Evolutionary conservation across 495 filamentous ascomycete species (phyloP).

Genomic region (Penicillium pancosmium): DNA sequence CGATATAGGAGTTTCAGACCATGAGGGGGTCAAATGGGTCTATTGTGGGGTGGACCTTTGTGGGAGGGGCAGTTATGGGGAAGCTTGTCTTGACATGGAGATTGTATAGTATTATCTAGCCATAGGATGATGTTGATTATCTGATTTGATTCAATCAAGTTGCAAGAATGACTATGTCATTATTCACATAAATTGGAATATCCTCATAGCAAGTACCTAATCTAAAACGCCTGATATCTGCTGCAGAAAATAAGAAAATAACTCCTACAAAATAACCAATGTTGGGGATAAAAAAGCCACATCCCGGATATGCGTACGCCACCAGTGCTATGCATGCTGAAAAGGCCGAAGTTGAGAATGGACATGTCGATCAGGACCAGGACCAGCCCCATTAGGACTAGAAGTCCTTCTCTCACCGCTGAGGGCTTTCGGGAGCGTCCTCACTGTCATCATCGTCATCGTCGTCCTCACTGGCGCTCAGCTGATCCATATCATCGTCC

Average conservation of each 20-base stretch:
- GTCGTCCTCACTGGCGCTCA: conserved; percentile 58
- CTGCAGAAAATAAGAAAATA: background rate
- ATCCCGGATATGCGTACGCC: background rate
- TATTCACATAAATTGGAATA: too few species aligned
- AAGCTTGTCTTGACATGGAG: background rate
- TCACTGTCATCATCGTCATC: conserved; percentile 39
- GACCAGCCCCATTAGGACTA: background rate
- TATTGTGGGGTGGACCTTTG: background rate
- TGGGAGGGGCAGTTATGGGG: background rate
- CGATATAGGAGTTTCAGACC: conserved; percentile 9
- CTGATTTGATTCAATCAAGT: background rate
- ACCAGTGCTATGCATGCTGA: background rate
- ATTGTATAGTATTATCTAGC: background rate
- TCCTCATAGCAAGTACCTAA: background rate
- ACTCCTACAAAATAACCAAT: background rate
- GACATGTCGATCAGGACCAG: background rate
- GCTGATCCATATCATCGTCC: conserved; percentile 58
- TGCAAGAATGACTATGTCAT: too few species aligned
- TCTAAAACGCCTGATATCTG: background rate
- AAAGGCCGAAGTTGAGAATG: background rate
- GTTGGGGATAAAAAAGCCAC: background rate
- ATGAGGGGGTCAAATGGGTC: background rate
- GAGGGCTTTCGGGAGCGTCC: background rate
- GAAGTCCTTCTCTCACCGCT: background rate
- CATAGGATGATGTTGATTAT: background rate